phyloP scores from a whole-genome alignment of 257 asterid species.

The Fraxinus americana region DNA sequence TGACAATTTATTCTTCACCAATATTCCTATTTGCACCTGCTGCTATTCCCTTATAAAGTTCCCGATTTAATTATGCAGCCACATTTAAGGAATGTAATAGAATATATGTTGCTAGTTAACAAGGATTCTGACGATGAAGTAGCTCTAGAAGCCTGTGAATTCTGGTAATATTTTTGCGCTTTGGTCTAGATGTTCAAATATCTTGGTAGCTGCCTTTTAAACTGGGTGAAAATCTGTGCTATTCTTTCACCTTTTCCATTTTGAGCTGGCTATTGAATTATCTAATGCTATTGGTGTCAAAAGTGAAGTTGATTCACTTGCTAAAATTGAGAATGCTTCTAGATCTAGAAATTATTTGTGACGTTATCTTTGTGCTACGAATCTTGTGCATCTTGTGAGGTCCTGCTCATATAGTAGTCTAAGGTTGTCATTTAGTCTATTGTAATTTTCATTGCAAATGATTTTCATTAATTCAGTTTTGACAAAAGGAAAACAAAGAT shows the following conservation, averaged over 20 bases:
- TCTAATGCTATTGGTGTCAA: slow-evolving; percentile 6
- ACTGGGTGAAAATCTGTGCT: slow-evolving; percentile 7
- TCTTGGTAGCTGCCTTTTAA: not conserved
- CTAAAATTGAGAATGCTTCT: not conserved
- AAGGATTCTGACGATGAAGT: slow-evolving; percentile 94
- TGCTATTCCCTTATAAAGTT: slow-evolving; percentile 34
- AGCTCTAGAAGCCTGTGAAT: slow-evolving; percentile 99
- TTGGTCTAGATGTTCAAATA: slow-evolving; percentile 1
- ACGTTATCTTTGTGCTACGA: not conserved
- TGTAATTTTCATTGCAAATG: not conserved
- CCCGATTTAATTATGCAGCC: slow-evolving; percentile 61
- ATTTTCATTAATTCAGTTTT: not conserved
- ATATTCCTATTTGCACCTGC: slow-evolving; percentile 2
- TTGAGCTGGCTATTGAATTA: not conserved
- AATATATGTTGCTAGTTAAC: slow-evolving; percentile 87
- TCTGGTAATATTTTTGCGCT: slow-evolving; percentile 59
- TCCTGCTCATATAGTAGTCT: not conserved
- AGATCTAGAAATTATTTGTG: slow-evolving; percentile 1
- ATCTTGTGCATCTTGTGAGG: not conserved
- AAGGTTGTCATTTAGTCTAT: not conserved
- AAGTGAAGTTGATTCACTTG: slow-evolving; percentile 8
- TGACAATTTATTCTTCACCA: not conserved
- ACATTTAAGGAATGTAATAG: slow-evolving; percentile 81
- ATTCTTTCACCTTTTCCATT: not conserved
- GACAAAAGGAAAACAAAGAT: not conserved